Conservation (phyloP, 352 stramenopile genomes). For the Globisporangium heterothallicum region DNA sequence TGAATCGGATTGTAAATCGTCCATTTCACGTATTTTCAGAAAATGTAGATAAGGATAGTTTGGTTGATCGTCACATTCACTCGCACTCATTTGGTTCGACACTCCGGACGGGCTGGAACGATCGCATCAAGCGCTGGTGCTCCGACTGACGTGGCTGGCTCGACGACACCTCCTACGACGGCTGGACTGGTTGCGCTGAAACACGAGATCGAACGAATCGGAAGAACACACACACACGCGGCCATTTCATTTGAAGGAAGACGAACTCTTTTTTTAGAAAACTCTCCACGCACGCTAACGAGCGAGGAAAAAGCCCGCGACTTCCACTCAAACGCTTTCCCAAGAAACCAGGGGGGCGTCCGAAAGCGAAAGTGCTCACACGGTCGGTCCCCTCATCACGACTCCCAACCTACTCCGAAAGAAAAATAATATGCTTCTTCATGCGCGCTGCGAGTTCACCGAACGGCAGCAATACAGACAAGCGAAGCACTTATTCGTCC, state of each 20-base stretch:
- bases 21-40: conserved; percentile 36
- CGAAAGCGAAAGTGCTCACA: conserved; percentile 1
- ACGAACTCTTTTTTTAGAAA: conserved; percentile 4
- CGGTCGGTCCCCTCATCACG: conserved; percentile 9
- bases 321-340: conserved; percentile 3
- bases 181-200: not conserved
- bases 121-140: no score
- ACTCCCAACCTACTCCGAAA: conserved; percentile 9
- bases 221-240: conserved; percentile 8
- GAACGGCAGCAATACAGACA: conserved; percentile 2
- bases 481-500: conserved; percentile 14
- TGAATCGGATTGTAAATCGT: conserved; percentile 27
- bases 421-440: conserved; percentile 4
- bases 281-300: not conserved
- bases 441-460: conserved; percentile 4
- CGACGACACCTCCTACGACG: no score
- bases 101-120: not conserved
- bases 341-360: conserved; percentile 14
- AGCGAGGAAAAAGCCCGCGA: not conserved
- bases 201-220: conserved; percentile 4
- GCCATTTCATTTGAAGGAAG: conserved; percentile 4
- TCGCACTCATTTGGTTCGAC: conserved; percentile 1
- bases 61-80: conserved; percentile 65
- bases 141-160: no score
- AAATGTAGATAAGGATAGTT: conserved; percentile 69